Evolutionary conservation across 441 rosid species (phyloP).

Genomic region (Metrosideros polymorpha): DNA sequence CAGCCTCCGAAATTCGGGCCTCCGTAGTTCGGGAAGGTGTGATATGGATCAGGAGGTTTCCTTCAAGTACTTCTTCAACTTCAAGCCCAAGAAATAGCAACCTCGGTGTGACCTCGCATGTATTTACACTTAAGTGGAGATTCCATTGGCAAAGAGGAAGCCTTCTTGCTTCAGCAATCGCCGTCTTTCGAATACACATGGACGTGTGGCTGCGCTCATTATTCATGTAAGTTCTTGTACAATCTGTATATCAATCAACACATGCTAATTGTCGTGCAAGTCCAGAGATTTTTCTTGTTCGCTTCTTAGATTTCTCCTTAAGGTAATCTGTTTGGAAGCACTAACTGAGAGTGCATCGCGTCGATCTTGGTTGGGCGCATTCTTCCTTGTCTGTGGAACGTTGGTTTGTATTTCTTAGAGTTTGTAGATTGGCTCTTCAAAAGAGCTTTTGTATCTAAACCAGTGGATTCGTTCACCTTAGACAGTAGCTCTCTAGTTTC

Average conservation of each 20-base stretch:
- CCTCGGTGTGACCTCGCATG: background rate
- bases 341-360: background rate
- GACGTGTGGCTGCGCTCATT: background rate
- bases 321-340: background rate
- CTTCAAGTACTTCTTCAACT: background rate
- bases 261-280: background rate
- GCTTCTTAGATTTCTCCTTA: background rate
- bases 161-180: background rate
- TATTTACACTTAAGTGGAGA: background rate
- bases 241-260: background rate
- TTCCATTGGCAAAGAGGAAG: background rate
- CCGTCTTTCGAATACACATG: background rate
- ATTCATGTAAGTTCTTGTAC: background rate
- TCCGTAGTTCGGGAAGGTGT: slow-evolving; percentile 43
- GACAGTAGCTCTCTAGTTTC: background rate
- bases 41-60: slow-evolving; percentile 1
- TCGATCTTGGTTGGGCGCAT: background rate
- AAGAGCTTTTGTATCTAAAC: background rate
- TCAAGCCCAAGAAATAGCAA: background rate
- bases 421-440: background rate
- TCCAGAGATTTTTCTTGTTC: background rate
- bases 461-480: background rate
- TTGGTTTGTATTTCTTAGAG: background rate
- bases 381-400: background rate
- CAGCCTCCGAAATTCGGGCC: slow-evolving; percentile 62